Conservation (phyloP, 163 green algal genomes). For the Scenedesmus sp. region DNA sequence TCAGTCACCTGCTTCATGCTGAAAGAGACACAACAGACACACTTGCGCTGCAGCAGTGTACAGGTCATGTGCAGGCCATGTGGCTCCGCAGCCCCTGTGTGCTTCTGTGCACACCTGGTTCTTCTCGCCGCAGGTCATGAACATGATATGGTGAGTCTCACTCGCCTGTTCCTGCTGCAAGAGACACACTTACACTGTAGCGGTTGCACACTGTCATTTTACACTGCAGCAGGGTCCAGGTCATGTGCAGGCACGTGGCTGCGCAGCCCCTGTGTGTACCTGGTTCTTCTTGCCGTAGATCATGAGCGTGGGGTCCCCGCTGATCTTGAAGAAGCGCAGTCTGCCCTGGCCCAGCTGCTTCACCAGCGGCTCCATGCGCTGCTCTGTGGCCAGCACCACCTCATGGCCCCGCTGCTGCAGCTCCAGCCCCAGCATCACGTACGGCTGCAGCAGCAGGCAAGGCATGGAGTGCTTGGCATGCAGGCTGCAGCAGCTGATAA, state of each 20-base stretch:
- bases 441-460: conserved; percentile 13
- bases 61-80: neutral
- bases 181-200: neutral
- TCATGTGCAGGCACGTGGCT: neutral
- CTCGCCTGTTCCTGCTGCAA: neutral
- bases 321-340: neutral
- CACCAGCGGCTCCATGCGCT: conserved; percentile 27
- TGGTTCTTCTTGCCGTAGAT: conserved; percentile 31
- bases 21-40: neutral
- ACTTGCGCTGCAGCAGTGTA: neutral
- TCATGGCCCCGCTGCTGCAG: conserved; percentile 27
- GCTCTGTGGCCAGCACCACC: conserved; percentile 41
- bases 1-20: neutral
- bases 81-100: neutral
- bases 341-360: conserved; percentile 14
- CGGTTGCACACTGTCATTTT: too few species aligned
- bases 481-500: neutral
- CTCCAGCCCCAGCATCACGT: conserved; percentile 41
- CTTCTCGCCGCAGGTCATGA: neutral
- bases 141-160: neutral
- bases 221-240: too few species aligned
- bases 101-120: neutral
- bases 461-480: neutral
- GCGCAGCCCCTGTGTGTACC: neutral
- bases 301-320: conserved; percentile 34